Conservation (phyloP, 2,329 filamentous ascomycete genomes). For the Ophiostoma populinum region DNA sequence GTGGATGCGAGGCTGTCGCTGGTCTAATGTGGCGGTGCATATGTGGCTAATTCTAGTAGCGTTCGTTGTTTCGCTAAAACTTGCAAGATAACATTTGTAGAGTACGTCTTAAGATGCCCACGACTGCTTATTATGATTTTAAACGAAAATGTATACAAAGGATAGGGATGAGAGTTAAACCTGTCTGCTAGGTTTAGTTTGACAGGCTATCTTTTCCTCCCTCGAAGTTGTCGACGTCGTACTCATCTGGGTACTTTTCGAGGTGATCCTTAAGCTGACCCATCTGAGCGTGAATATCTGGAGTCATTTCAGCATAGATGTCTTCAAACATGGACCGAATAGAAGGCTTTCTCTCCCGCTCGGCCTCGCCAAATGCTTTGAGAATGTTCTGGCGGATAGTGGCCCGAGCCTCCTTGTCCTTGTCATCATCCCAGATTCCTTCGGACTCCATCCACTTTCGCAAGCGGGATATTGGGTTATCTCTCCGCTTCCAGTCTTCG, state of each 20-base stretch:
- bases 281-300: slow-evolving; percentile 47
- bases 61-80: neutral
- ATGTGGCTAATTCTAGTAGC: slow-evolving; percentile 2
- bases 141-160: no score
- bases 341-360: slow-evolving; percentile 63
- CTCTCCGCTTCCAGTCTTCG: slow-evolving; percentile 55
- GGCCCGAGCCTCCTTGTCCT: slow-evolving; percentile 41
- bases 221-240: slow-evolving; percentile 38
- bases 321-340: slow-evolving; percentile 65
- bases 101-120: no score
- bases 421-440: slow-evolving; percentile 67
- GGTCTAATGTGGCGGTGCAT: slow-evolving; percentile 5
- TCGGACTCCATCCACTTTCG: slow-evolving; percentile 63
- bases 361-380: slow-evolving; percentile 67
- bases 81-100: neutral
- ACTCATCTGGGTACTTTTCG: slow-evolving; percentile 79
- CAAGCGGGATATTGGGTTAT: slow-evolving; percentile 21
- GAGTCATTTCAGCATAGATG: slow-evolving; percentile 72
- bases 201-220: slow-evolving; percentile 17
- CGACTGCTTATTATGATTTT: no score
- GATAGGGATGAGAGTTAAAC: no score
- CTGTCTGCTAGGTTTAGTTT: neutral
- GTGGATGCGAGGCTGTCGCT: neutral
- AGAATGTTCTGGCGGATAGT: slow-evolving; percentile 41
- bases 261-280: slow-evolving; percentile 56